phyloP scores from a whole-genome alignment of 2,329 filamentous ascomycete genomes.

The Fusarium piperis region DNA sequence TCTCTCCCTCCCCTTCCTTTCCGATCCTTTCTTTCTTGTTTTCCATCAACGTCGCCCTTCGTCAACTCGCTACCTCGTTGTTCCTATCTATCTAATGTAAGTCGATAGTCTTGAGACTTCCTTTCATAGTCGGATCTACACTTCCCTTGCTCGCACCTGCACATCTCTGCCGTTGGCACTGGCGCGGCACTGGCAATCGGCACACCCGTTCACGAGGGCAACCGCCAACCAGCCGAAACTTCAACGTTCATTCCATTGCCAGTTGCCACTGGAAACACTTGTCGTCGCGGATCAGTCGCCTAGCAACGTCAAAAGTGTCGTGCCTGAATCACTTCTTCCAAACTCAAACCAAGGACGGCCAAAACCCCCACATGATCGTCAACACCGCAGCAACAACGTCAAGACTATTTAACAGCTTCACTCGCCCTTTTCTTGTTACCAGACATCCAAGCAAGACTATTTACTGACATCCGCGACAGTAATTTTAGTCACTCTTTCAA shows the following conservation, averaged over 20 bases:
- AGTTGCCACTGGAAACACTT: not conserved
- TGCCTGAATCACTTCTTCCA: not conserved
- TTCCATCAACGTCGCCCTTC: constrained; percentile 34
- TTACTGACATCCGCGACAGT: constrained; percentile 33
- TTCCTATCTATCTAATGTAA: constrained; percentile 36
- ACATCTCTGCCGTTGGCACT: not conserved
- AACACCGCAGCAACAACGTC: constrained; percentile 8
- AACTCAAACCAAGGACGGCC: not conserved
- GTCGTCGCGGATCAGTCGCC: not conserved
- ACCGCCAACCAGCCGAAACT: not conserved
- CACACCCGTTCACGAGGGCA: not conserved
- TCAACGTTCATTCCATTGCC: not conserved
- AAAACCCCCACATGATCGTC: not conserved
- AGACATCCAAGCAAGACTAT: not conserved
- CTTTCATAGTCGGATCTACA: not conserved
- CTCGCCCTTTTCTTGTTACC: constrained; percentile 1
- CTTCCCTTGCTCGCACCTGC: not conserved
- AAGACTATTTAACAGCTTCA: not conserved
- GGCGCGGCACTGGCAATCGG: not conserved
- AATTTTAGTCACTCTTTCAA: constrained; percentile 43
- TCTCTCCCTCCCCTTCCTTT: constrained; percentile 27
- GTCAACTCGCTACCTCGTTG: constrained; percentile 36
- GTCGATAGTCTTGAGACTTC: constrained; percentile 14
- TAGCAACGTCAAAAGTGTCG: not conserved
- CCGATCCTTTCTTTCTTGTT: constrained; percentile 15